Evolutionary conservation across 2,329 filamentous ascomycete species (phyloP).

Genomic region (Fusarium scirpi): DNA sequence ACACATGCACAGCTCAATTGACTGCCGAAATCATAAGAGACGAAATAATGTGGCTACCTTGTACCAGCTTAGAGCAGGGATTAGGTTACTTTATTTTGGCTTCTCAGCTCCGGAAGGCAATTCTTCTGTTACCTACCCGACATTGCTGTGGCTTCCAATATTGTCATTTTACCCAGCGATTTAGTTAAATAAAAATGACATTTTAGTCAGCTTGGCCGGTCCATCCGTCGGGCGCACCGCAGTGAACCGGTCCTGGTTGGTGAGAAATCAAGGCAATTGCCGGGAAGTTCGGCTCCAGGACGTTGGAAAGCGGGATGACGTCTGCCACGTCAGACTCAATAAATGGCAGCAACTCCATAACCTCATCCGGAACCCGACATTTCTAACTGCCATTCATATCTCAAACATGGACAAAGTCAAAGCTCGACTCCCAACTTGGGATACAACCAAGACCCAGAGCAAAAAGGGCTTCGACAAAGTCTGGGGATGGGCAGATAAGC

Average conservation of each 20-base stretch:
- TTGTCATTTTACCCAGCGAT: not conserved
- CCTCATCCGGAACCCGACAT: not conserved
- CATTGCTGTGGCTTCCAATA: not conserved
- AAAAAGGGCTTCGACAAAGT: conserved; percentile 81
- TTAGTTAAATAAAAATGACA: not conserved
- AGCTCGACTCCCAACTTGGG: conserved; percentile 60
- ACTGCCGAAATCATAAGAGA: not conserved
- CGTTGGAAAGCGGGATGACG: conserved; percentile 17
- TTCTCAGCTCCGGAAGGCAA: not conserved
- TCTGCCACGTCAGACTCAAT: conserved; percentile 9
- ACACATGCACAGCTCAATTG: not conserved
- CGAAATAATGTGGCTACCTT: not conserved
- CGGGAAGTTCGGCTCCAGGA: conserved; percentile 9
- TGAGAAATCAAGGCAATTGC: conserved; percentile 5
- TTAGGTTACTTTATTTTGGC: not conserved
- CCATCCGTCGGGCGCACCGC: conserved; percentile 1
- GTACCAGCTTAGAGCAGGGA: not conserved
- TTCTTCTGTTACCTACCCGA: not conserved
- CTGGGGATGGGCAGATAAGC: conserved; percentile 65
- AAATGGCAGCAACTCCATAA: conserved; percentile 1
- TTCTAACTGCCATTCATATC: not conserved
- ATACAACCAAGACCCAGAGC: conserved; percentile 63
- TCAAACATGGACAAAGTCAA: conserved; percentile 52
- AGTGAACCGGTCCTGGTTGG: not conserved
- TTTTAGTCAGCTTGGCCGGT: conserved; percentile 11